Evolutionary conservation across 495 filamentous ascomycete genomes (phyloP).

Genomic region (Penicillium pancosmium): DNA sequence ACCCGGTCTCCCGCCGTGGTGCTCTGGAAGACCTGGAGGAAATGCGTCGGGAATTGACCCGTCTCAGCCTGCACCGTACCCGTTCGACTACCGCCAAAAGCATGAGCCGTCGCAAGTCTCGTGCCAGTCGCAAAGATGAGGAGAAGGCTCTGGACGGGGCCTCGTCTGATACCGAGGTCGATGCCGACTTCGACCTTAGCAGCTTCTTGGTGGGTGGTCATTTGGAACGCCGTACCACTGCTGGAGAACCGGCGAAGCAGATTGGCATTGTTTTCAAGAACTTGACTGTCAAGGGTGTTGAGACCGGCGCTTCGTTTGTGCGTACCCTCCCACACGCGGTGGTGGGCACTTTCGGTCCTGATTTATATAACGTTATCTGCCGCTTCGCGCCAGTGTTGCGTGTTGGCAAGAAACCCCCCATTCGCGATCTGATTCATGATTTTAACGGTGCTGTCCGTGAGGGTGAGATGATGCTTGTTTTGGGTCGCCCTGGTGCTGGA

Average conservation of each 20-base stretch:
- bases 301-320: constrained; percentile 67
- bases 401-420: constrained; percentile 51
- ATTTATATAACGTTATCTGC: constrained; percentile 71
- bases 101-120: constrained; percentile 27
- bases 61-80: constrained; percentile 56
- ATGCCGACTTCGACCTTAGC: constrained; percentile 68
- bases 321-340: constrained; percentile 77
- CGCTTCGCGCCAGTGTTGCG: constrained; percentile 65
- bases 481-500: constrained; percentile 78
- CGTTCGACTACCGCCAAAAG: constrained; percentile 33
- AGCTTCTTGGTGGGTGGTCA: constrained; percentile 79
- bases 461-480: constrained; percentile 83
- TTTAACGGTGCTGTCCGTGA: constrained; percentile 78
- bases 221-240: constrained; percentile 73
- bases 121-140: constrained; percentile 33
- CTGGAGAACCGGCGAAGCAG: constrained; percentile 72
- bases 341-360: constrained; percentile 81
- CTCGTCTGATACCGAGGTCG: constrained; percentile 29
- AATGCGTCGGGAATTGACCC: constrained; percentile 65
- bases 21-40: constrained; percentile 76
- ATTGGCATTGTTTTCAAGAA: constrained; percentile 84
- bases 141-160: constrained; percentile 38
- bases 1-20: constrained; percentile 59
- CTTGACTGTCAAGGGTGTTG: constrained; percentile 73
- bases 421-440: constrained; percentile 68